Conservation (phyloP, 345 rosid genomes). For the Fremontodendron californicum region DNA sequence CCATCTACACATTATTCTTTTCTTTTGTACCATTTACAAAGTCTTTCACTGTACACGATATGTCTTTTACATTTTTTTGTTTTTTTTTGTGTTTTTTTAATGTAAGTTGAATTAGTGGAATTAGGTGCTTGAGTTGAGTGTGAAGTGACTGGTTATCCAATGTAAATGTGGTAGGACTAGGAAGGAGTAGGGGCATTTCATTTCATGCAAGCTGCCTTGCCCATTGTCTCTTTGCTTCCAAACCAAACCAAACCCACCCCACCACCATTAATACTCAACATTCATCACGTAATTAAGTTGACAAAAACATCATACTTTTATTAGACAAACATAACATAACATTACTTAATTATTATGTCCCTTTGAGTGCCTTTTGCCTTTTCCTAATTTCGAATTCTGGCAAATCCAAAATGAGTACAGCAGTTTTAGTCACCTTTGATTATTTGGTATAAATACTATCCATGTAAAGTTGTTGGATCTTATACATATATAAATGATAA, state of each 20-base stretch:
- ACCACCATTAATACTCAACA: no score
- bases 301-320: constrained; percentile 7
- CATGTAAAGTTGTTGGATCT: background rate
- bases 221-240: background rate
- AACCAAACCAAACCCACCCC: background rate
- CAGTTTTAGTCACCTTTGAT: background rate
- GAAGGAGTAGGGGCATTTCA: no score
- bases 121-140: constrained; percentile 8
- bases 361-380: background rate
- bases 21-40: no score
- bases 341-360: background rate
- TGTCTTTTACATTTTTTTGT: no score
- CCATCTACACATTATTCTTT: no score
- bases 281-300: background rate
- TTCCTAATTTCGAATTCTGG: background rate
- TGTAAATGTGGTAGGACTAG: no score
- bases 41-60: no score
- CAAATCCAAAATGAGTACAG: no score
- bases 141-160: constrained; percentile 17
- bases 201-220: background rate
- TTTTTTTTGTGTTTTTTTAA: no score
- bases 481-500: no score
- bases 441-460: background rate
- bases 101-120: background rate
- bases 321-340: background rate